Conservation (phyloP, 2,329 filamentous ascomycete genomes). For the Nemania sp. region DNA sequence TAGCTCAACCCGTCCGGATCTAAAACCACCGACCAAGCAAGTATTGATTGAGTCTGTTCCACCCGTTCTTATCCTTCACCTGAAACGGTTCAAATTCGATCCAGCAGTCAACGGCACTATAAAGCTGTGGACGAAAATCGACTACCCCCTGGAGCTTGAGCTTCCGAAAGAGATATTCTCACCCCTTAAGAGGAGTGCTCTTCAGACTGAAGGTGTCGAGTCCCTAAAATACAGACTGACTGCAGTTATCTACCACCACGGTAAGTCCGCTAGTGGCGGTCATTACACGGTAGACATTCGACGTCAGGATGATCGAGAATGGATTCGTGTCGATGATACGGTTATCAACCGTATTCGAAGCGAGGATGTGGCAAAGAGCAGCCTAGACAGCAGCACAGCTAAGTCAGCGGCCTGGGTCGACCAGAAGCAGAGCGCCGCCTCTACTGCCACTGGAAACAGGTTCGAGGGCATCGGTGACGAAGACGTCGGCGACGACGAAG, state of each 20-base stretch:
- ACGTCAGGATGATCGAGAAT: conserved; percentile 91
- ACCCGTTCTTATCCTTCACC: conserved; percentile 87
- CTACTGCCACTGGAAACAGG: conserved; percentile 64
- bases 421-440: conserved; percentile 54
- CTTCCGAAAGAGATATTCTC: conserved; percentile 90
- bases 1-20: conserved; percentile 75
- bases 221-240: conserved; percentile 84
- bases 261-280: conserved; percentile 92
- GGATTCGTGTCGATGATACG: conserved; percentile 96
- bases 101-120: conserved; percentile 79
- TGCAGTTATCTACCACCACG: conserved; percentile 94
- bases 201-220: conserved; percentile 66
- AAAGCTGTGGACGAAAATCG: conserved; percentile 98
- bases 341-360: conserved; percentile 81
- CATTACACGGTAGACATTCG: conserved; percentile 98
- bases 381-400: conserved; percentile 72
- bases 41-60: conserved; percentile 91
- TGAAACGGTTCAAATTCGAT: conserved; percentile 98
- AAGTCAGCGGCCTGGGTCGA: conserved; percentile 68
- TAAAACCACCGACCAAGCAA: conserved; percentile 85
- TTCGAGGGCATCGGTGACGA: conserved; percentile 73
- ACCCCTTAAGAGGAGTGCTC: conserved; percentile 69
- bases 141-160: conserved; percentile 92
- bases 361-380: conserved; percentile 87
- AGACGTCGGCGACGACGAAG: conserved; percentile 67